Base-by-base conservation (phyloP, 768 basidiomycete genomes). In the Suillus lakei region DNA sequence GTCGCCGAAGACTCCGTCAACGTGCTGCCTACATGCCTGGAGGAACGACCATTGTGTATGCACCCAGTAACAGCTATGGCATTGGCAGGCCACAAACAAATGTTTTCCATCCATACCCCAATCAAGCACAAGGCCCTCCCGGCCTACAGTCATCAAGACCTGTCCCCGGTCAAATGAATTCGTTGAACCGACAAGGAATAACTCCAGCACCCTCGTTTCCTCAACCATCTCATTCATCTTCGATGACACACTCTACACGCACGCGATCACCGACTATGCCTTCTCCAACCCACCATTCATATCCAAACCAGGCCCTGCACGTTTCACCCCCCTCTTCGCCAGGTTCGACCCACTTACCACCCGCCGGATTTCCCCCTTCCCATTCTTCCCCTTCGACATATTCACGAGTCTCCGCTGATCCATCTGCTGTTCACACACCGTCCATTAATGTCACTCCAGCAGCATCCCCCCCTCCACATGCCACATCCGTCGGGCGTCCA, bases 211-310 rank as follows among this genome's bases (percentile, higher is more conserved):
- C 58, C 12, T 39, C 38, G 21, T 54, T 64, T 12, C 51, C 56
- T 8, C 6, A 53, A 7, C 30, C 23, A 36, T 62, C 69, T 4
- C 10, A 26, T 46, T 64, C 56, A 28, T 51, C 70, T 2, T 51
- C 73, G 0, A 43, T 34, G 15, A 21, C 62, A 32, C 62, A 28
- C 2, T 36, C 32, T 9, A 4, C 62, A 41, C 38, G n/a, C 28
- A 60, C 34, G 30, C 62, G 26, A 60, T 15, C 36, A 1, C 12
- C 41, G 1, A 10, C 15, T 5, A 4, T 16, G 15, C n/a, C 64
- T 58, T 38, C 28, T 2, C 6, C 56, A 6, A 46, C 65, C 9
- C 23, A 61, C 46, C 21, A 62, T 16, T 28, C 59, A 8, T 16
- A 26, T 53, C 32, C 48, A 21, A 36, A 41, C 5, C 60, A 43